Percentiles rank a stretch among this genome's conserved stretches.
Evolutionary conservation across 768 basidiomycete genomes (phyloP).

Genomic region (Trichaptum fuscoviolaceum): DNA sequence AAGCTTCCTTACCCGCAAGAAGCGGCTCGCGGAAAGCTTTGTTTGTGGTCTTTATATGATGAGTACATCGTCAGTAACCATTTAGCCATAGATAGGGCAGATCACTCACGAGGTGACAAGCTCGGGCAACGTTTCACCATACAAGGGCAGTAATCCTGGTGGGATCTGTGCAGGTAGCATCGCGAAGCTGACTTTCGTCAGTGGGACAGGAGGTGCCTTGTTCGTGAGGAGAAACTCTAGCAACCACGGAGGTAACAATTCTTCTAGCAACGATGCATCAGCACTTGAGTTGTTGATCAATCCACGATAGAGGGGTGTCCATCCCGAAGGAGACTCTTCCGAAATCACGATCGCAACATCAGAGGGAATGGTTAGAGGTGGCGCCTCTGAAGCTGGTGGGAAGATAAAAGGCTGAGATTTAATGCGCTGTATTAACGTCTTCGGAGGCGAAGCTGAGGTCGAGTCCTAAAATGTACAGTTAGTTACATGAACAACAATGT

Average conservation of each 20-base stretch:
- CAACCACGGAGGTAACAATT: constrained; percentile 81
- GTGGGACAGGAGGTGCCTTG: constrained; percentile 43
- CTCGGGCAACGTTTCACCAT: constrained; percentile 62
- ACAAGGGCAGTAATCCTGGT: constrained; percentile 33
- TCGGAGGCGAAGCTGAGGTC: constrained; percentile 20
- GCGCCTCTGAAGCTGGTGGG: constrained; percentile 68
- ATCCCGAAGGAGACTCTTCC: constrained; percentile 64
- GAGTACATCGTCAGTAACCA: constrained; percentile 4
- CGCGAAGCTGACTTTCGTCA: constrained; percentile 83
- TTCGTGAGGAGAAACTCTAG: constrained; percentile 79
- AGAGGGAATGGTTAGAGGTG: constrained; percentile 52
- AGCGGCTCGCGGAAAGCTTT: constrained; percentile 83
- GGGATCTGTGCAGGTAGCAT: constrained; percentile 69
- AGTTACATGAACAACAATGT: not conserved
- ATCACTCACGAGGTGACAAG: constrained; percentile 75
- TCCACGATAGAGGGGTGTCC: constrained; percentile 73
- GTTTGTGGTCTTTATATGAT: constrained; percentile 54
- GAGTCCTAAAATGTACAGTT: not conserved
- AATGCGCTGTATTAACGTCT: constrained; percentile 50
- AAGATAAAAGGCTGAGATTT: constrained; percentile 56
- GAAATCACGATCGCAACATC: constrained; percentile 69
- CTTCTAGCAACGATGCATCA: constrained; percentile 58
- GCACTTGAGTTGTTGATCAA: constrained; percentile 52
- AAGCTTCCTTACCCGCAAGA: constrained; percentile 82
- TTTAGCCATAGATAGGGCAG: not conserved